phyloP scores from a whole-genome alignment of 1,139 yeast genomes.

The Taiozyma sp. region DNA sequence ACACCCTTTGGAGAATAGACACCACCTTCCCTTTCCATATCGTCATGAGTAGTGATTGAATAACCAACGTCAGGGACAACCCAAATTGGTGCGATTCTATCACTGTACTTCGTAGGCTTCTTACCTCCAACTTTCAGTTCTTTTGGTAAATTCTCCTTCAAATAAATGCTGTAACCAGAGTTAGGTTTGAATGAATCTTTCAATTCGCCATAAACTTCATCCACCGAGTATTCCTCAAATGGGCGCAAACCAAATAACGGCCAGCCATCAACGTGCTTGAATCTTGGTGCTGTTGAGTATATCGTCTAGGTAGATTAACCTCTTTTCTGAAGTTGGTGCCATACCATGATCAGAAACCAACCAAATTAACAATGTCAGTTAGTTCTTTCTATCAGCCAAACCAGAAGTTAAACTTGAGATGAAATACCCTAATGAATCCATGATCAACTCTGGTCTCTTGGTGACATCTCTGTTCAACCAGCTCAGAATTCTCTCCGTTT shows the following conservation, averaged over 20 bases:
- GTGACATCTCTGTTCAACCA: slow-evolving; percentile 62
- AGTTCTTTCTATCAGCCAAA: slow-evolving; percentile 48
- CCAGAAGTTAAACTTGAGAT: slow-evolving; percentile 46
- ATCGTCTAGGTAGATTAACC: slow-evolving; percentile 69
- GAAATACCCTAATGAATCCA: slow-evolving; percentile 77
- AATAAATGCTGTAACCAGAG: slow-evolving; percentile 40
- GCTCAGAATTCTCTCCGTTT: slow-evolving; percentile 49
- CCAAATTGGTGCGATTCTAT: slow-evolving; percentile 83
- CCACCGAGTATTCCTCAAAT: slow-evolving; percentile 29
- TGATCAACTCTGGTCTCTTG: slow-evolving; percentile 69
- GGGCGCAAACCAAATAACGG: slow-evolving; percentile 83
- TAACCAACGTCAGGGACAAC: slow-evolving; percentile 80
- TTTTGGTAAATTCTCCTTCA: slow-evolving; percentile 54
- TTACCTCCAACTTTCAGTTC: slow-evolving; percentile 65
- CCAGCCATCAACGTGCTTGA: slow-evolving; percentile 76
- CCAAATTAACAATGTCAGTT: slow-evolving; percentile 60
- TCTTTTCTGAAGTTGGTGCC: slow-evolving; percentile 71
- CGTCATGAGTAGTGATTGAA: slow-evolving; percentile 60
- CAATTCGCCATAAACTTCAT: slow-evolving; percentile 35
- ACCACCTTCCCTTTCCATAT: slow-evolving; percentile 43
- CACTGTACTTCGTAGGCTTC: slow-evolving; percentile 36
- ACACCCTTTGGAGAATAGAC: slow-evolving; percentile 68
- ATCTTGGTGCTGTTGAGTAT: slow-evolving; percentile 47
- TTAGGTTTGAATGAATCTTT: slow-evolving; percentile 8
- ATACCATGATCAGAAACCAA: slow-evolving; percentile 91